These are phyloP conservation scores for Serendipita vermifera DNA, from an alignment of 768 basidiomycete genomes.

Conservation along the genomic window DNA sequence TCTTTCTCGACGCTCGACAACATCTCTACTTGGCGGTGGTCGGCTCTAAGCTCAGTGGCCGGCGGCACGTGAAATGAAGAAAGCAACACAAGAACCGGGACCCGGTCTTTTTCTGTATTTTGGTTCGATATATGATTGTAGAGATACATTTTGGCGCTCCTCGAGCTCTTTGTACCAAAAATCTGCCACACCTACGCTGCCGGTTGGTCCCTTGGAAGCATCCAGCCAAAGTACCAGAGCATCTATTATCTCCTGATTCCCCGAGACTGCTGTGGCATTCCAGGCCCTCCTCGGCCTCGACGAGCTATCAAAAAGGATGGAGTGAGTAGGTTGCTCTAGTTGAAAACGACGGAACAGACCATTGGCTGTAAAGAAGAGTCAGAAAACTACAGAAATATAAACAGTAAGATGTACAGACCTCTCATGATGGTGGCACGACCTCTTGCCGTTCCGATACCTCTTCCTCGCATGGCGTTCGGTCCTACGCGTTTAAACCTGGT, in stretches of 20 bases:
- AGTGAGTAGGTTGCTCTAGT: conserved; percentile 9
- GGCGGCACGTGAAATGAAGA: too few species aligned
- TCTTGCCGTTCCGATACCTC: conserved; percentile 98
- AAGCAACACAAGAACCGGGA: too few species aligned
- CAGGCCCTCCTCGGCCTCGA: conserved; percentile 71
- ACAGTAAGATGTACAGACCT: conserved; percentile 41
- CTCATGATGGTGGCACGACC: conserved; percentile 98
- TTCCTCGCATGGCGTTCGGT: conserved; percentile 94
- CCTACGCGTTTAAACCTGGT: conserved; percentile 97
- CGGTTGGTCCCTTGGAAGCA: too few species aligned
- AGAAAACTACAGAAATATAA: conserved; percentile 9
- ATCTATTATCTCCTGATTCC: conserved; percentile 65
- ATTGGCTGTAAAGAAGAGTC: conserved; percentile 43
- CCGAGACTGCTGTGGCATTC: conserved; percentile 31
- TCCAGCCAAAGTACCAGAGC: too few species aligned
- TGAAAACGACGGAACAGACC: conserved; percentile 33
- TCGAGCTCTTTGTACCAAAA: too few species aligned
- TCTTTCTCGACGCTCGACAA: too few species aligned
- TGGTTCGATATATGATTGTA: too few species aligned
- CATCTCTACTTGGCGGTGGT: too few species aligned
- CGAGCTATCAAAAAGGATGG: conserved; percentile 41
- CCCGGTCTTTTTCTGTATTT: too few species aligned
- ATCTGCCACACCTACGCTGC: too few species aligned
- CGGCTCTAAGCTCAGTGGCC: too few species aligned
- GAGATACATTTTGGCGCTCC: too few species aligned